Conservation (phyloP, 2,329 filamentous ascomycete species). For the Xylariales sp. region DNA sequence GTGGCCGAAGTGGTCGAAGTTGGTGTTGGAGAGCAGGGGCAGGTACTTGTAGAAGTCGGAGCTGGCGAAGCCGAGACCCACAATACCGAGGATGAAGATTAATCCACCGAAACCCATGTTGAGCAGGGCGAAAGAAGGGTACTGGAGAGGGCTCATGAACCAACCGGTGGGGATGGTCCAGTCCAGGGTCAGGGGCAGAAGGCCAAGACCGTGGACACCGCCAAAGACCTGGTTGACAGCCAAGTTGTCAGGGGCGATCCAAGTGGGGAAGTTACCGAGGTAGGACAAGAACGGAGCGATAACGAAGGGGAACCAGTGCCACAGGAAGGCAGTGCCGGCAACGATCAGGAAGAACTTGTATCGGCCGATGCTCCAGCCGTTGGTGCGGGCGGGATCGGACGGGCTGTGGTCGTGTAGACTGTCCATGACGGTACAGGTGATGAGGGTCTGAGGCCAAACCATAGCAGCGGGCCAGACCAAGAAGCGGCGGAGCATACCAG, state of each 20-base stretch:
- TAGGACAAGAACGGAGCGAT: conserved; percentile 59
- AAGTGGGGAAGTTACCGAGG: conserved; percentile 54
- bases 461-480: conserved; percentile 58
- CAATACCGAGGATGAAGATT: conserved; percentile 32
- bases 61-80: conserved; percentile 41
- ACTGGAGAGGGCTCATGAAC: conserved; percentile 43
- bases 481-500: conserved; percentile 54
- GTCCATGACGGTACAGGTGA: conserved; percentile 59
- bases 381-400: conserved; percentile 44
- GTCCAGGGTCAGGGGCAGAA: conserved; percentile 57
- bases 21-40: conserved; percentile 40
- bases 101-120: conserved; percentile 51
- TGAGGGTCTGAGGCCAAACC: conserved; percentile 58
- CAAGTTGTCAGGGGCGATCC: conserved; percentile 55
- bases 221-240: conserved; percentile 62
- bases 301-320: conserved; percentile 61
- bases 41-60: conserved; percentile 40
- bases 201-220: conserved; percentile 50
- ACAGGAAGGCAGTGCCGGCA: conserved; percentile 44
- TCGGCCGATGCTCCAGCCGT: conserved; percentile 55
- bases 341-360: conserved; percentile 54
- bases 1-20: conserved; percentile 45
- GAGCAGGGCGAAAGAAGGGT: conserved; percentile 51
- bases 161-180: conserved; percentile 45
- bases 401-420: conserved; percentile 58